phyloP scores from a whole-genome alignment of 176 grass and related monocot genomes.

The Thinopyrum elongatum region DNA sequence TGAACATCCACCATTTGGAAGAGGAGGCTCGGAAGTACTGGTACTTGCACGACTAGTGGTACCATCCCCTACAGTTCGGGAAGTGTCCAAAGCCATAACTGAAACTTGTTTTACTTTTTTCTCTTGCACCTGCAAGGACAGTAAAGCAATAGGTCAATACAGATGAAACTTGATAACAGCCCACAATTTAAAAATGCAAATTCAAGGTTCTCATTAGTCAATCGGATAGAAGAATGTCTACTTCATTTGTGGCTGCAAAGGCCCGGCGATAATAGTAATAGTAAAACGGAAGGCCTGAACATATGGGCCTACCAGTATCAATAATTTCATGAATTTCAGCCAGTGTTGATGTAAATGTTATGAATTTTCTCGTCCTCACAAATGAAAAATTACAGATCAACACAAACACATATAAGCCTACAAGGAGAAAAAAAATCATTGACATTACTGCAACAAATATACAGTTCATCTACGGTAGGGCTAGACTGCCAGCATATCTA shows the following conservation, averaged over 20 bases:
- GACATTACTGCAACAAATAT: constrained; percentile 11
- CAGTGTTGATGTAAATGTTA: not conserved
- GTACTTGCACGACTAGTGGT: constrained; percentile 43
- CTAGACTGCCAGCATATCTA: constrained; percentile 2
- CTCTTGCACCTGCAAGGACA: constrained; percentile 71
- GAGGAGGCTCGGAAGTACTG: constrained; percentile 33
- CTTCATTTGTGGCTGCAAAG: not conserved
- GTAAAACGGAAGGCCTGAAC: not conserved
- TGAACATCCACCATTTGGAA: constrained; percentile 72
- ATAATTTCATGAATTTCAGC: not conserved
- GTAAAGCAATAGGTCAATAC: constrained; percentile 11
- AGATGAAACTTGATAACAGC: not conserved
- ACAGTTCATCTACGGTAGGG: not conserved
- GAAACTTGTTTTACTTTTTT: constrained; percentile 87
- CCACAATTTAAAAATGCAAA: not conserved
- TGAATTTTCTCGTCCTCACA: not conserved
- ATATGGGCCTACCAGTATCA: not conserved
- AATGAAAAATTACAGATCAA: not conserved
- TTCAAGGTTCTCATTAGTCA: not conserved
- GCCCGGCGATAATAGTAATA: not conserved
- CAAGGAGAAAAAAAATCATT: not conserved
- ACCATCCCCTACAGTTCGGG: constrained; percentile 41
- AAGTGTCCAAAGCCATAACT: constrained; percentile 68
- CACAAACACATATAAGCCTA: not conserved
- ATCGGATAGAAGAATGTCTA: not conserved